Conservation (phyloP, 2,329 filamentous ascomycete species). For the Diaporthe amygdali region DNA sequence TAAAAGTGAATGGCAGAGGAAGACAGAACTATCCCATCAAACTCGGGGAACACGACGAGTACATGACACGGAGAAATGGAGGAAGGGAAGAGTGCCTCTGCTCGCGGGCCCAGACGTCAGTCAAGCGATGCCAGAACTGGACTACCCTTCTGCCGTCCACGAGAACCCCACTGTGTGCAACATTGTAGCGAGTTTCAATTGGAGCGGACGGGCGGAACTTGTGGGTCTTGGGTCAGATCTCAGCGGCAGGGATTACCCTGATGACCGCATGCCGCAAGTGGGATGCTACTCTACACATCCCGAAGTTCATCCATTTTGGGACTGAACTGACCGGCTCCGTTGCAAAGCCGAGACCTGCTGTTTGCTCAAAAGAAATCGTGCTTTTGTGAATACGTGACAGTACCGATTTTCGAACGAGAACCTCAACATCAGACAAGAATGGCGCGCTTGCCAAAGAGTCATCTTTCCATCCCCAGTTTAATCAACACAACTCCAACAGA, state of each 20-base stretch:
- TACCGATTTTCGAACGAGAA: not conserved
- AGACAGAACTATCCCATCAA: not conserved
- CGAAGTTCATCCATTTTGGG: constrained; percentile 6
- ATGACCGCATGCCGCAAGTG: not conserved
- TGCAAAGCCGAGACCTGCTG: not conserved
- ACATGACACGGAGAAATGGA: constrained; percentile 24
- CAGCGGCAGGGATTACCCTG: not conserved
- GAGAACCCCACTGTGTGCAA: constrained; percentile 1
- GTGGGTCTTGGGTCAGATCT: not conserved
- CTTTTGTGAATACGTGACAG: not conserved
- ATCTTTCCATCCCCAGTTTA: not conserved
- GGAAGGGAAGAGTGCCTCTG: not conserved
- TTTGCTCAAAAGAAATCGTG: not conserved
- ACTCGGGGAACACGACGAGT: not conserved
- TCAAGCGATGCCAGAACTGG: not conserved
- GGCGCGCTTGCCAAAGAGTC: not conserved
- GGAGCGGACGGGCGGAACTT: constrained; percentile 24
- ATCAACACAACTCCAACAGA: not conserved
- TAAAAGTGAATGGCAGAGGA: not conserved
- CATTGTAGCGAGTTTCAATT: not conserved
- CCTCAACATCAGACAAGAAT: not conserved
- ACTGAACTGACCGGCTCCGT: not conserved
- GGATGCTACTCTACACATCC: not conserved
- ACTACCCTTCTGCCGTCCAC: not conserved
- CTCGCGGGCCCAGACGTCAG: constrained; percentile 2